A percentile compares a stretch with the other conserved stretches of the same genome.
Evolutionary conservation across 1,284 basidiomycete genomes (phyloP).

Genomic region (Naganishia sp.): DNA sequence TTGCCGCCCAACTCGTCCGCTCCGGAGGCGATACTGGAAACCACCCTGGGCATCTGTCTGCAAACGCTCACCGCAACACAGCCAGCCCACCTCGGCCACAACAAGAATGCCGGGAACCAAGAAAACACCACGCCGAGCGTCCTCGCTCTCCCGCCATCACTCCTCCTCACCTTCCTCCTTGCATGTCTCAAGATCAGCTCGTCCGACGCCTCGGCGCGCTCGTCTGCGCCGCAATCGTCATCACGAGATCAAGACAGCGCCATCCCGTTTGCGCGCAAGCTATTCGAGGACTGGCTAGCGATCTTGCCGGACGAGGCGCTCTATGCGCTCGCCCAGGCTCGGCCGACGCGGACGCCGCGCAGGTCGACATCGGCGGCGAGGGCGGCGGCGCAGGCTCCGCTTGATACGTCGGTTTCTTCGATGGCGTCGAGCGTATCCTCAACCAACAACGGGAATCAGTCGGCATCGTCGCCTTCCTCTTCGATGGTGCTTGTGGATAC

Average conservation of each 20-base stretch:
- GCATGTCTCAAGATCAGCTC: conserved; percentile 18
- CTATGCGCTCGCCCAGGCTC: conserved; percentile 22
- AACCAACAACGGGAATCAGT: not conserved
- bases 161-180: conserved; percentile 11
- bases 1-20: conserved; percentile 13
- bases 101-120: not conserved
- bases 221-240: not conserved
- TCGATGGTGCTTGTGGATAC: conserved; percentile 20
- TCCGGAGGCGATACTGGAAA: conserved; percentile 18
- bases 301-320: conserved; percentile 26
- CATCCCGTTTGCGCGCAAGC: conserved; percentile 19
- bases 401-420: conserved; percentile 19
- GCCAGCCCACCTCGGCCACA: not conserved
- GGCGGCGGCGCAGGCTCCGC: not conserved
- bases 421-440: conserved; percentile 2
- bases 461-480: conserved; percentile 11
- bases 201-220: not conserved
- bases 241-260: conserved; percentile 8
- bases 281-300: conserved; percentile 29
- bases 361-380: not conserved
- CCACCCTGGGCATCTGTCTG: conserved; percentile 19
- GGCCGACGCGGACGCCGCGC: conserved; percentile 9
- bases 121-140: not conserved
- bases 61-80: conserved; percentile 8
- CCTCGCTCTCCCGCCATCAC: conserved; percentile 16